phyloP scores from a whole-genome alignment of 768 basidiomycete genomes.

The Ramaria rubella region DNA sequence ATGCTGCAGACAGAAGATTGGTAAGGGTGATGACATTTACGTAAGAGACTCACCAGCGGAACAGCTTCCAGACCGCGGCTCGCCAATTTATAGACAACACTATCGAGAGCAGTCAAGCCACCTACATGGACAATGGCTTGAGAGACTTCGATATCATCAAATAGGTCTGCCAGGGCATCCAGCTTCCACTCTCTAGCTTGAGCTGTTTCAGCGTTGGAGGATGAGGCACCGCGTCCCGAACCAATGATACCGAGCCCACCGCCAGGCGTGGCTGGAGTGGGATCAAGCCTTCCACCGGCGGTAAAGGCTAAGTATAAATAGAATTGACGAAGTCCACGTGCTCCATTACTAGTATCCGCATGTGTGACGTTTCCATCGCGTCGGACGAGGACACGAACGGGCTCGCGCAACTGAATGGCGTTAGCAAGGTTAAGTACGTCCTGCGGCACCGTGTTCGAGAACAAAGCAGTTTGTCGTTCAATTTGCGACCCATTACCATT shows the following conservation, averaged over 20 bases:
- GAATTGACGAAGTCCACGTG: constrained; percentile 86
- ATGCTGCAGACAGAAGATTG: constrained; percentile 44
- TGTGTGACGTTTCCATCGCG: constrained; percentile 78
- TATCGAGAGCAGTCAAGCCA: constrained; percentile 78
- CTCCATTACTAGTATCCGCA: constrained; percentile 61
- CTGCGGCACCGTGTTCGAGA: constrained; percentile 96
- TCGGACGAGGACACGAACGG: constrained; percentile 94
- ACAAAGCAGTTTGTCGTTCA: constrained; percentile 89
- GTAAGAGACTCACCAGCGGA: constrained; percentile 54
- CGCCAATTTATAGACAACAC: constrained; percentile 85
- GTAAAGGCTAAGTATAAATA: constrained; percentile 96
- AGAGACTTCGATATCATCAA: constrained; percentile 76
- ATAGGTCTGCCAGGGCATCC: constrained; percentile 83
- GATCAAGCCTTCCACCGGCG: constrained; percentile 66
- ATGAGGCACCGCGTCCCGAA: constrained; percentile 68
- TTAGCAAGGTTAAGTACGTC: constrained; percentile 95
- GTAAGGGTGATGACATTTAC: background rate
- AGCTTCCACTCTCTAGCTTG: constrained; percentile 93
- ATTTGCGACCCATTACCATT: constrained; percentile 33
- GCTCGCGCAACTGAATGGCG: constrained; percentile 89
- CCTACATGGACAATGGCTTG: constrained; percentile 88
- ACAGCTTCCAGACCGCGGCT: constrained; percentile 82
- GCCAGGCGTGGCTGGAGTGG: constrained; percentile 36
- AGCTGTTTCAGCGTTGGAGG: constrained; percentile 66
- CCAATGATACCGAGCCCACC: constrained; percentile 86